These are phyloP conservation scores for Helicosporidium sp. DNA, from an alignment of 139 green algal genomes.

Conservation along the genomic window DNA sequence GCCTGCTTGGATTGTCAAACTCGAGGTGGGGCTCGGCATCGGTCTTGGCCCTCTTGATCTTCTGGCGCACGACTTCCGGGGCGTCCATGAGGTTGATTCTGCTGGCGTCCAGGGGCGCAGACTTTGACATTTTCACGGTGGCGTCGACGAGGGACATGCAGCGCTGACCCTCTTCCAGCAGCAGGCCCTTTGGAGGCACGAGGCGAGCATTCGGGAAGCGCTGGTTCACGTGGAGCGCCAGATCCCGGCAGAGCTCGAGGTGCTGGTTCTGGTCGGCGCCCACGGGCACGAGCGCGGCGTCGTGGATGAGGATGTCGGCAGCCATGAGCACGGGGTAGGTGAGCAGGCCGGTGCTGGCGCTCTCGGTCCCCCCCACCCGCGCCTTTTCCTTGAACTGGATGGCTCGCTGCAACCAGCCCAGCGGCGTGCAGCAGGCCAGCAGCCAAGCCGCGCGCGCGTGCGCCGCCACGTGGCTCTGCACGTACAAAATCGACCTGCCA, in stretches of 20 bases:
- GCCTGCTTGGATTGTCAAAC: slow-evolving; percentile 68
- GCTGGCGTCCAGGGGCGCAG: slow-evolving; percentile 57
- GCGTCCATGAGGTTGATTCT: slow-evolving; percentile 89
- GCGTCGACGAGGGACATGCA: slow-evolving; percentile 92
- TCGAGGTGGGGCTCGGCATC: slow-evolving; percentile 62
- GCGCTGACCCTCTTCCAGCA: slow-evolving; percentile 68
- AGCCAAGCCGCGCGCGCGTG: slow-evolving; percentile 87
- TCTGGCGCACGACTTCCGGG: slow-evolving; percentile 59
- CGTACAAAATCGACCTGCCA: slow-evolving; percentile 48
- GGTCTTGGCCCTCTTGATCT: slow-evolving; percentile 79
- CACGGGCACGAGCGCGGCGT: slow-evolving; percentile 80
- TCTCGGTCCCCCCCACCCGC: slow-evolving; percentile 37
- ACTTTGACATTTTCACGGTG: slow-evolving; percentile 91
- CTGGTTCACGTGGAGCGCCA: slow-evolving; percentile 68
- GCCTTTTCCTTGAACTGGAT: slow-evolving; percentile 97
- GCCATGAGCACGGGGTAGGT: slow-evolving; percentile 98
- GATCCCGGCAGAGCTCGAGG: slow-evolving; percentile 38
- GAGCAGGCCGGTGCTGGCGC: slow-evolving; percentile 74
- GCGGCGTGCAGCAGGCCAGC: slow-evolving; percentile 73
- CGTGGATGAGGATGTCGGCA: slow-evolving; percentile 94
- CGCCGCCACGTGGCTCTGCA: slow-evolving; percentile 79
- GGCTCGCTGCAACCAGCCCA: slow-evolving; percentile 72
- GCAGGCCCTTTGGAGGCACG: slow-evolving; percentile 46
- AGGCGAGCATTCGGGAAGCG: slow-evolving; percentile 45
- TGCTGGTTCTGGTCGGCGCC: slow-evolving; percentile 97